phyloP scores from a whole-genome alignment of 345 rosid species.

The Euphorbia peplus region DNA sequence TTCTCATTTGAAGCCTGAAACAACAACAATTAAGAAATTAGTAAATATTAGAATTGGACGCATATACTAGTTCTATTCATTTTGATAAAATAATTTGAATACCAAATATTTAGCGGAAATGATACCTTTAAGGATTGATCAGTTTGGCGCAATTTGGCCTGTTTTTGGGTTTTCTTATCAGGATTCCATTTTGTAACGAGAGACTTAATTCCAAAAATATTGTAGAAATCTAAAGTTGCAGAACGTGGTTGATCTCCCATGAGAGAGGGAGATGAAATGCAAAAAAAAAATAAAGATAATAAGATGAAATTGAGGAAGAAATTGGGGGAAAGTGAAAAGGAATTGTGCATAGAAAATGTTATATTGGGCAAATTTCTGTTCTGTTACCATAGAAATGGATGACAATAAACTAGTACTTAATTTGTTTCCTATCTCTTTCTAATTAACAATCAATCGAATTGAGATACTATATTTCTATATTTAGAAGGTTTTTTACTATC shows the following conservation, averaged over 20 bases:
- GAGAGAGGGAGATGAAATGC: neutral
- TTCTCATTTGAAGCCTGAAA: conserved; percentile 21
- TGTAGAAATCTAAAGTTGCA: conserved; percentile 30
- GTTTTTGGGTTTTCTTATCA: conserved; percentile 35
- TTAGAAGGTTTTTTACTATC: neutral
- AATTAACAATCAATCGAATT: no score
- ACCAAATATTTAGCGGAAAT: no score
- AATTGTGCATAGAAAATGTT: neutral
- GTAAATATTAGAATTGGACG: neutral
- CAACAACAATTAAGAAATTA: neutral
- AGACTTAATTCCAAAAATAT: conserved; percentile 48
- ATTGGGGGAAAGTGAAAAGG: neutral
- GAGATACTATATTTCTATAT: conserved; percentile 1
- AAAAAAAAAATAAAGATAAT: neutral
- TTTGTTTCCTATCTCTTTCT: no score
- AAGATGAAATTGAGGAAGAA: neutral
- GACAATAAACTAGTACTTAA: no score
- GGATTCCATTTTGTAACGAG: conserved; percentile 48
- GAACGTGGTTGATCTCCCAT: conserved; percentile 49
- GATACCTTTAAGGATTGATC: conserved; percentile 27
- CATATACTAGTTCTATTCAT: no score
- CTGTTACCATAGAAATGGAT: no score
- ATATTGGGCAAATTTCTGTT: conserved; percentile 9
- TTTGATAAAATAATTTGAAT: no score
- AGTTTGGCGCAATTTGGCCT: conserved; percentile 16